Base-by-base conservation (phyloP, 495 filamentous ascomycete genomes). In the Penicillium robsamsonii region DNA sequence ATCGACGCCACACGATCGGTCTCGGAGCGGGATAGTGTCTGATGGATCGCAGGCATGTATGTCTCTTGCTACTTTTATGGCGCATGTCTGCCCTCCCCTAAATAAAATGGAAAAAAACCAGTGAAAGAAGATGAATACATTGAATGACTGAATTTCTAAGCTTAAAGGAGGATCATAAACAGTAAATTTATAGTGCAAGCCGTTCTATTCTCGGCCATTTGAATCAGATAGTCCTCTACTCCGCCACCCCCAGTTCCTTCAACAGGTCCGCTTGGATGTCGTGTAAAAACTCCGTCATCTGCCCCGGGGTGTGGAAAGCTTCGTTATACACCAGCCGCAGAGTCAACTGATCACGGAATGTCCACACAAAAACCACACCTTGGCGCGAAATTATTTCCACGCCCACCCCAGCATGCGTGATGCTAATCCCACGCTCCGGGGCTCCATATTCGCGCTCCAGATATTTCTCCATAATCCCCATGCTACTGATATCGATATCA, bases 281-380 rank as follows among this genome's bases (percentile, higher is more conserved):
- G 2, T 43, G 41, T 35, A 64, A 17, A 57, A 65, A 58, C 40
- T 43, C 46, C 13, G 38, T 51, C 58, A 57, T 62, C 38, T 58
- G 53, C 17, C 20, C 53, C 29, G 33, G 29, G 1, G 61, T 64
- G 52, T 70, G 56, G 42, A 65, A 70, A 12, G 60, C 59, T 58
- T 70, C 66, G 37, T 72, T 72, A 53, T 69, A 72, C 24, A 70
- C 63, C 45, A 72, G 46, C 15, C 62, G 57, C 15, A 72, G 48
- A 46, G 46, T 60, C 40, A 70, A 45, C 47, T 60, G 58, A 30
- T 63, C 61, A 13, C 58, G 58, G 57, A 70, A 71, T 10, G 54
- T 68, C 69, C 66, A 70, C 18, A 61, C 46, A 38, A 66, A 61
- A 33, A 61, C 53, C 18, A 58, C 56, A n/a, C 47, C 41, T 45